phyloP scores from a whole-genome alignment of 129 eudicot genomes.

The Escallonia rubra region DNA sequence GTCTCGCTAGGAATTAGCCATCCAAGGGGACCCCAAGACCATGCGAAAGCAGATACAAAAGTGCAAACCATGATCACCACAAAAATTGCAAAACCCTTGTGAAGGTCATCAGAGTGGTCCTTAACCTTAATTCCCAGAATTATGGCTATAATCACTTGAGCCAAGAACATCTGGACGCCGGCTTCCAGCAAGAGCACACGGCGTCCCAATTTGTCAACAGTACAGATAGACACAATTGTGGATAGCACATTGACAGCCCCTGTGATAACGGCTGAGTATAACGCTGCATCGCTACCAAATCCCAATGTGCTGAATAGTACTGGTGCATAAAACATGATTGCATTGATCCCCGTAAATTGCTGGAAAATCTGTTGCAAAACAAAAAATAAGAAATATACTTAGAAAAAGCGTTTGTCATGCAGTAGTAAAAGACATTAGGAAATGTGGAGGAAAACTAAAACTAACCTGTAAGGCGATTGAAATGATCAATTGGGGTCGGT shows the following conservation, averaged over 20 bases:
- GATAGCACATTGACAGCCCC: slow-evolving; percentile 90
- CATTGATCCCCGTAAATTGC: slow-evolving; percentile 91
- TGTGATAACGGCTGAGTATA: slow-evolving; percentile 86
- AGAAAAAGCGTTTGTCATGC: too few species aligned
- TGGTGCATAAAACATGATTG: slow-evolving; percentile 97
- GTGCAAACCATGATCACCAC: slow-evolving; percentile 80
- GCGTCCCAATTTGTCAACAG: slow-evolving; percentile 82
- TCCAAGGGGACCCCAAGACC: slow-evolving; percentile 99
- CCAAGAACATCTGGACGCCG: slow-evolving; percentile 85
- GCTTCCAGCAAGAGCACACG: slow-evolving; percentile 74
- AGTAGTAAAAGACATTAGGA: too few species aligned
- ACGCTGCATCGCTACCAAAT: slow-evolving; percentile 63
- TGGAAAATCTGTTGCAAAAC: slow-evolving; percentile 61
- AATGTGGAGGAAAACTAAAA: not conserved
- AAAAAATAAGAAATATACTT: not conserved
- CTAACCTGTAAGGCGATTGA: slow-evolving; percentile 69
- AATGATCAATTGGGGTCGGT: slow-evolving; percentile 78
- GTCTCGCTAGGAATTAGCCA: slow-evolving; percentile 97
- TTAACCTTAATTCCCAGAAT: slow-evolving; percentile 63
- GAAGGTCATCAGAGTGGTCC: slow-evolving; percentile 43
- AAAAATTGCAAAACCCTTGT: slow-evolving; percentile 44
- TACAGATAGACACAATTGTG: slow-evolving; percentile 76
- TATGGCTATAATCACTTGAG: slow-evolving; percentile 67
- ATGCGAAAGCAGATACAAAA: slow-evolving; percentile 77
- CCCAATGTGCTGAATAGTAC: slow-evolving; percentile 80